These are phyloP conservation scores for Vaccinium myrtillus DNA, from an alignment of 148 eudicot species.

Conservation along the genomic window DNA sequence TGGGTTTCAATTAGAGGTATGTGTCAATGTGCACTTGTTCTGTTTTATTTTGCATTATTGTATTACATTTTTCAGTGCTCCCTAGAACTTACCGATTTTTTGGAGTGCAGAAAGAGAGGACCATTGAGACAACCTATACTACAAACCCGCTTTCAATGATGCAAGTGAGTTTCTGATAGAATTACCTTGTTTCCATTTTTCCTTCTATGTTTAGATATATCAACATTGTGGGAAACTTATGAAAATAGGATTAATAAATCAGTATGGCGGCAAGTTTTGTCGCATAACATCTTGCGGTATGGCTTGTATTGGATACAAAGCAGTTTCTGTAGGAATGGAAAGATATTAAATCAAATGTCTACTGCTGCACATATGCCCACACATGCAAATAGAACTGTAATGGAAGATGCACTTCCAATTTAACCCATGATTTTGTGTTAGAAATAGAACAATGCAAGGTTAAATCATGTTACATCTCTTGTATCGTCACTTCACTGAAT, in stretches of 20 bases:
- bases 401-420: not conserved
- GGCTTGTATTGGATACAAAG: not conserved
- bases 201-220: not conserved
- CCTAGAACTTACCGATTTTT: not conserved
- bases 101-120: slow-evolving; percentile 62
- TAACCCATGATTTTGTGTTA: not conserved
- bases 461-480: not conserved
- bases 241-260: not conserved
- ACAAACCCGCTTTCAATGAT: slow-evolving; percentile 89
- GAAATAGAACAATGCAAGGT: not conserved
- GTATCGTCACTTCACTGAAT: not conserved
- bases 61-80: not conserved
- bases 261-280: not conserved
- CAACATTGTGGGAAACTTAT: not conserved
- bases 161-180: slow-evolving; percentile 62
- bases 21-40: not conserved
- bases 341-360: not conserved
- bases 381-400: not conserved
- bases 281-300: not conserved
- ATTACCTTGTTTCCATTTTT: not conserved
- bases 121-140: slow-evolving; percentile 79
- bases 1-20: slow-evolving; percentile 88
- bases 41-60: slow-evolving; percentile 6
- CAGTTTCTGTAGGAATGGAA: not conserved
- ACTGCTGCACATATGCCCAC: not conserved